phyloP scores from a whole-genome alignment of 1,284 basidiomycete species.

The Mycena sp. region DNA sequence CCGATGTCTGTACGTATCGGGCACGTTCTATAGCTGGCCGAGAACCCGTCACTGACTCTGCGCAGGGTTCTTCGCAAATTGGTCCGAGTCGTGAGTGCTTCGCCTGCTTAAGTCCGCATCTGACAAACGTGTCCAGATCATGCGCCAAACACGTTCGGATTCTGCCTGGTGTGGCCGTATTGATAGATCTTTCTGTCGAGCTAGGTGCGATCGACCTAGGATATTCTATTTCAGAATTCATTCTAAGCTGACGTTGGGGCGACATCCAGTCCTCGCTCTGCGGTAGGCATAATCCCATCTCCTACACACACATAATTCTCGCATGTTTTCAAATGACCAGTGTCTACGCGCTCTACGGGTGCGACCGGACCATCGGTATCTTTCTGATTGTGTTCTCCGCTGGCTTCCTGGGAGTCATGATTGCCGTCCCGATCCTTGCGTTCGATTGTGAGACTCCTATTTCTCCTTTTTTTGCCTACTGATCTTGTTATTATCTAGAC shows the following conservation, averaged over 20 bases:
- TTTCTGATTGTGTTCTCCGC: constrained; percentile 17
- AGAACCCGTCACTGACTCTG: neutral
- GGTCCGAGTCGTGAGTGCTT: constrained; percentile 25
- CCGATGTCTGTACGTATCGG: constrained; percentile 21
- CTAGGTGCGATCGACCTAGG: constrained; percentile 8
- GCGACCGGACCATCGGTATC: constrained; percentile 9
- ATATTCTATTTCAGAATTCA: no score
- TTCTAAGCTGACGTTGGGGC: neutral
- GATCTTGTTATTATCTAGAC: constrained; percentile 12
- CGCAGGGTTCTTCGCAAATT: constrained; percentile 28
- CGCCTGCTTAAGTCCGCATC: no score
- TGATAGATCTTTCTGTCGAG: constrained; percentile 28
- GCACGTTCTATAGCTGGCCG: neutral
- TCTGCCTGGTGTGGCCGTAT: constrained; percentile 27
- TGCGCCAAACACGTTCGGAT: constrained; percentile 24
- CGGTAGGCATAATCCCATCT: constrained; percentile 8
- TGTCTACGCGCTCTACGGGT: constrained; percentile 23
- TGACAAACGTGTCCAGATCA: neutral
- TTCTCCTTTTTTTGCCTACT: neutral
- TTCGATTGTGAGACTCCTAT: constrained; percentile 29
- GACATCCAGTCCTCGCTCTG: constrained; percentile 21
- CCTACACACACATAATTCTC: no score
- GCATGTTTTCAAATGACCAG: neutral
- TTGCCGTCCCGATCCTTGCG: constrained; percentile 26
- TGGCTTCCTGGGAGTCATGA: constrained; percentile 27